A percentile compares a stretch with the other conserved stretches of the same genome.
Conservation (phyloP, 2,329 filamentous ascomycete genomes). For the Aspergillus tamarii region DNA sequence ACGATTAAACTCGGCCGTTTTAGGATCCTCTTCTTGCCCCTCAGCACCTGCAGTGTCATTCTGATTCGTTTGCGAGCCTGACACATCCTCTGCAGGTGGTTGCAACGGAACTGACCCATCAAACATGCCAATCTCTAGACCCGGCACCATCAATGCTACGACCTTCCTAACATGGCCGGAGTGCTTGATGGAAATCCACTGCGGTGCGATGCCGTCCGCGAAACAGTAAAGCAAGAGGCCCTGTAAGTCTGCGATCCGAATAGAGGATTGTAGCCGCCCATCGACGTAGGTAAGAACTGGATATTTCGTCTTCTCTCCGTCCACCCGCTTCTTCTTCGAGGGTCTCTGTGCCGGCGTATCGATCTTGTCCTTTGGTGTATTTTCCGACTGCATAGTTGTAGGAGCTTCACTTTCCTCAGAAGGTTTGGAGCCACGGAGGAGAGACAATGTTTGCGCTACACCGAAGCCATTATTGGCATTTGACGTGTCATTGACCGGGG, state of each 20-base stretch:
- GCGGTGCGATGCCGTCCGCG: constrained; percentile 63
- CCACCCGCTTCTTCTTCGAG: constrained; percentile 37
- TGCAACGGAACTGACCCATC: constrained; percentile 57
- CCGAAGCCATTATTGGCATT: constrained; percentile 29
- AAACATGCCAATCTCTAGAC: constrained; percentile 89
- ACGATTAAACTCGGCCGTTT: constrained; percentile 36
- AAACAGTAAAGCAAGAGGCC: constrained; percentile 63
- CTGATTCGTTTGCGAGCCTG: constrained; percentile 2
- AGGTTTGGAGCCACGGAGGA: constrained; percentile 28
- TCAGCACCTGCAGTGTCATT: constrained; percentile 4
- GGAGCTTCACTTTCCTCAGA: constrained; percentile 14
- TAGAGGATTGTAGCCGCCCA: constrained; percentile 57
- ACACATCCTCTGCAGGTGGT: constrained; percentile 21
- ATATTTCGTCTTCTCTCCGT: constrained; percentile 53
- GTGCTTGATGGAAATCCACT: constrained; percentile 65
- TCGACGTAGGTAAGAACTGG: constrained; percentile 57
- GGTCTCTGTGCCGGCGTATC: constrained; percentile 22
- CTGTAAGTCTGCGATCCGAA: constrained; percentile 63
- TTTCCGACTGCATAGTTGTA: constrained; percentile 8
- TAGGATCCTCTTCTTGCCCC: constrained; percentile 23
- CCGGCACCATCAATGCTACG: constrained; percentile 88
- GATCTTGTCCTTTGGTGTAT: constrained; percentile 17
- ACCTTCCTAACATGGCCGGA: constrained; percentile 67
- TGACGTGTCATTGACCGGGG: constrained; percentile 21
- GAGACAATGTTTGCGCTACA: constrained; percentile 36